Evolutionary conservation across 2,329 filamentous ascomycete genomes (phyloP).

Genomic region (Pestalotiopsis fici): DNA sequence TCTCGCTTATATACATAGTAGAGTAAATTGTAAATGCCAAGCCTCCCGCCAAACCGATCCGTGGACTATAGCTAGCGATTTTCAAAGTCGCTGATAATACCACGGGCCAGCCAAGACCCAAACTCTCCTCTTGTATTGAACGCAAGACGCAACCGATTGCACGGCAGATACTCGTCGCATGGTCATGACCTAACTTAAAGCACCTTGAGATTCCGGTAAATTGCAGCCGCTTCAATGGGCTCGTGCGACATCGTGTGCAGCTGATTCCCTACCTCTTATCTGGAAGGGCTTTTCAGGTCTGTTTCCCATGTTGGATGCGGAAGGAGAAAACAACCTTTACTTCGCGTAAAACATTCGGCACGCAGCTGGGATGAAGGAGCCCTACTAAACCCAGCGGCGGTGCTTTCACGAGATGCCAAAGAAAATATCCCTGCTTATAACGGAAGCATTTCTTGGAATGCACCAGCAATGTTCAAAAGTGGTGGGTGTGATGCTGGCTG

Average conservation of each 20-base stretch:
- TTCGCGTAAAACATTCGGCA: constrained; percentile 3
- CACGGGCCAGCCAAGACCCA: not conserved
- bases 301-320: not conserved
- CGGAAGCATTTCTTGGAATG: not conserved
- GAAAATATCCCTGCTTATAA: not conserved
- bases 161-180: not conserved
- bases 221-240: not conserved
- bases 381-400: not conserved
- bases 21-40: not conserved
- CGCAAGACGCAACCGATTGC: not conserved
- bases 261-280: not conserved
- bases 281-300: not conserved
- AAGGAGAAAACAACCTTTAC: not conserved
- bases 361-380: not conserved
- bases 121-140: not conserved
- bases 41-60: not conserved
- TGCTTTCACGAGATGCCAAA: not conserved
- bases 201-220: not conserved
- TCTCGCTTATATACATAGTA: not conserved
- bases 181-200: not conserved
- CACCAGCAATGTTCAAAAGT: not conserved
- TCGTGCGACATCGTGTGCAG: not conserved
- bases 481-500: not conserved
- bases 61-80: not conserved
- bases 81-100: not conserved